Conservation (phyloP, 108 stramenopile species). For the Pseudonitzschia multiseries region DNA sequence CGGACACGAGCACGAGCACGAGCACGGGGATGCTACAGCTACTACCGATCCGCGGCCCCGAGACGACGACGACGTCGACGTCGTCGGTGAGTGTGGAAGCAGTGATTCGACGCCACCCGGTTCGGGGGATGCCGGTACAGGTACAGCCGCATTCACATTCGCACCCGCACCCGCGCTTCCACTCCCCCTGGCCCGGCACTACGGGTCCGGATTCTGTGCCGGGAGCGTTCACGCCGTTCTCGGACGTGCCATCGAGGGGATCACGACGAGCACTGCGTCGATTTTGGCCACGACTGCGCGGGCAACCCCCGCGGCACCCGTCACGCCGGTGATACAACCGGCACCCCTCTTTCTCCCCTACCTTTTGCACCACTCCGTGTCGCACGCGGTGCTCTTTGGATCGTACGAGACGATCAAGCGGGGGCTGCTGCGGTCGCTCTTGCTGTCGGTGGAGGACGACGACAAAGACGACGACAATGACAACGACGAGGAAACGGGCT, state of each 20-base stretch:
- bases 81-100: no score
- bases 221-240: constrained; percentile 2
- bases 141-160: no score
- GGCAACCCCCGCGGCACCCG: not conserved
- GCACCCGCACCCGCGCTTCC: not conserved
- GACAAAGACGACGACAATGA: not conserved
- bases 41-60: no score
- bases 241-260: constrained; percentile 9
- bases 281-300: not conserved
- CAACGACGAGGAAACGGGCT: not conserved
- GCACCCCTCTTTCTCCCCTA: not conserved
- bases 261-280: not conserved
- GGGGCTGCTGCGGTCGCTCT: not conserved
- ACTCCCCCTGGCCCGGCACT: constrained; percentile 40
- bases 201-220: constrained; percentile 41
- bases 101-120: no score
- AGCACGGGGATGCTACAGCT: no score
- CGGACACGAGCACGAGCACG: no score
- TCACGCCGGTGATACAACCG: not conserved
- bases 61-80: no score
- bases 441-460: not conserved
- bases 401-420: constrained; percentile 65
- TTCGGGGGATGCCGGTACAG: no score
- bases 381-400: constrained; percentile 68
- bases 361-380: constrained; percentile 52